phyloP scores from a whole-genome alignment of 2,329 filamentous ascomycete species.

The Fusarium mangiferae region DNA sequence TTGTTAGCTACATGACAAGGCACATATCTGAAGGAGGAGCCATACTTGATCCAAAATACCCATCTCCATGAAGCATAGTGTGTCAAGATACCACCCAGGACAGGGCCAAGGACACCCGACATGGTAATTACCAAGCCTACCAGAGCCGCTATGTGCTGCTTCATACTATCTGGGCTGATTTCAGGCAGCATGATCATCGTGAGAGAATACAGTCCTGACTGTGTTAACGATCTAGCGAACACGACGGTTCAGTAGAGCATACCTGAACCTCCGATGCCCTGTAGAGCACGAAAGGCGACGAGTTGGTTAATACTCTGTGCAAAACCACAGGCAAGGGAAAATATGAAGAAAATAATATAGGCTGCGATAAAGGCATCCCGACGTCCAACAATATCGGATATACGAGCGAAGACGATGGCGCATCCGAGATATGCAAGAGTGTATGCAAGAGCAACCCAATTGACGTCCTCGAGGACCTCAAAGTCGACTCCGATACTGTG shows the following conservation, averaged over 20 bases:
- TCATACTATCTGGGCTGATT: constrained; percentile 54
- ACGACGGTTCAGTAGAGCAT: not conserved
- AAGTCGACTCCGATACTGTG: constrained; percentile 66
- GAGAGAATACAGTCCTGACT: constrained; percentile 62
- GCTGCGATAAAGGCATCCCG: constrained; percentile 61
- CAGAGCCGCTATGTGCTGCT: constrained; percentile 57
- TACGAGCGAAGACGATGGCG: constrained; percentile 64
- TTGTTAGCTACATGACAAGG: not conserved
- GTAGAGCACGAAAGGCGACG: constrained; percentile 60
- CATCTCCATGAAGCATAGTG: constrained; percentile 62
- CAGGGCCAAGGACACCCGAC: constrained; percentile 62
- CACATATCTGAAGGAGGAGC: not conserved
- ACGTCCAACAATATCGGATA: constrained; percentile 66
- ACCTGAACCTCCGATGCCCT: constrained; percentile 64
- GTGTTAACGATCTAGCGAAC: not conserved
- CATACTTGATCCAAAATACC: constrained; percentile 69
- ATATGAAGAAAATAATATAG: constrained; percentile 64
- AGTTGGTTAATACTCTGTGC: constrained; percentile 52
- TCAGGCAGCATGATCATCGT: constrained; percentile 66
- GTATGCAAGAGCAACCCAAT: constrained; percentile 67
- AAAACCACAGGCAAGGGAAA: constrained; percentile 65
- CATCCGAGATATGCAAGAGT: constrained; percentile 67
- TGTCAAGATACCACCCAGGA: constrained; percentile 63
- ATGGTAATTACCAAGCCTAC: constrained; percentile 61
- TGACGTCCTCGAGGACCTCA: constrained; percentile 55